Evolutionary conservation across 331 rosid genomes (phyloP).

Genomic region (Telfairia occidentalis): DNA sequence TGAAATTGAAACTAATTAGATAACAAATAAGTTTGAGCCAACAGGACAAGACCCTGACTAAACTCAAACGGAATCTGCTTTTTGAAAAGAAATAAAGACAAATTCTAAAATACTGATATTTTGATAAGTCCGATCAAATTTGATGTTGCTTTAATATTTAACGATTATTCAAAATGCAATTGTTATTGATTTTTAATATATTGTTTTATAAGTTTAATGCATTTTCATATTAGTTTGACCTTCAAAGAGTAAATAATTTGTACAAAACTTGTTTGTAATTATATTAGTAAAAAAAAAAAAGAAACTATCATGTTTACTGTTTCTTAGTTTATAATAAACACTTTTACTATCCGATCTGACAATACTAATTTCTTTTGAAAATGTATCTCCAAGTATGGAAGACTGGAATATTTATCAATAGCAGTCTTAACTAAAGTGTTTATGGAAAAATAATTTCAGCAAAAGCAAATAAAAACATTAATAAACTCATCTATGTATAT

Average conservation of each 20-base stretch:
- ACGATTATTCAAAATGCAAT: not conserved
- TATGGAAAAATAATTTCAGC: not conserved
- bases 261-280: not conserved
- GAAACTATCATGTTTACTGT: not conserved
- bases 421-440: not conserved
- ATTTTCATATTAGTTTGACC: not conserved
- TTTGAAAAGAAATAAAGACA: no score
- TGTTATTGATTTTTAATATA: not conserved
- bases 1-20: no score
- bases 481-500: conserved; percentile 12
- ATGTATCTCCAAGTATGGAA: not conserved
- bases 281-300: not conserved
- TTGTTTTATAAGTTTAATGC: not conserved
- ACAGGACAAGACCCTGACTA: no score
- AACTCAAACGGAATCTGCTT: no score
- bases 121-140: not conserved
- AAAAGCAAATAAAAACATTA: not conserved
- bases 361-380: not conserved
- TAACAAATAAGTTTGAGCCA: no score
- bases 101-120: no score
- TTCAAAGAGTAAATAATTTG: not conserved
- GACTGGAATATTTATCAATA: not conserved
- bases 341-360: not conserved
- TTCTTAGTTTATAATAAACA: not conserved
- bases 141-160: not conserved